Base-by-base conservation (phyloP, 495 filamentous ascomycete species). In the Neurospora sp. region DNA sequence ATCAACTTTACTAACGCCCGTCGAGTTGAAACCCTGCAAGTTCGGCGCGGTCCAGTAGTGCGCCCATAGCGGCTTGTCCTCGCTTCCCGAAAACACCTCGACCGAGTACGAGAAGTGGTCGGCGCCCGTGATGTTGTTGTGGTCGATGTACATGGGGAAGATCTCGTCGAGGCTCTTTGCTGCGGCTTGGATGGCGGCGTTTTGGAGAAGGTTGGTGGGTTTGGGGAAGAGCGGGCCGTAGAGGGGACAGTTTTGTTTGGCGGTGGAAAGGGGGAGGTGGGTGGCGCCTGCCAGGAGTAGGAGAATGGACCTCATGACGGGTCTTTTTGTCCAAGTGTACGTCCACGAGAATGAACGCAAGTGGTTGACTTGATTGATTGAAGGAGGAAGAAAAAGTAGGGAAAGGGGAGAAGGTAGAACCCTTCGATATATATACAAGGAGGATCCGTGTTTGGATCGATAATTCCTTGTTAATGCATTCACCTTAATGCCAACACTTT, bases 21-120 rank as follows among this genome's bases (percentile, higher is more conserved):
- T 79, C 3, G 80, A 77, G 70, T 82, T 82, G 71, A 84, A 71
- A 4, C 72, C 73, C 37, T 41, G 59, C 68, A 83, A 69, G 70
- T 80, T 83, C n/a, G 81, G 81, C 0, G 87, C 81, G 18, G 86
- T 86, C 77, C 83, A 84, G 76, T 85, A 79, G 71, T 83, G 83
- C 22, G 81, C 80, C 79, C 84, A 85, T 22, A 86, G 69, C 2
- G 85, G 81, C 7, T 78, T 72, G 42, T 81, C 77, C 22, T 82
- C 77, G 39, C 81, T 80, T 0, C 79, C 80, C 0, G 85, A 83
- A 73, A 86, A 88, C 5, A 88, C 75, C 40, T 84, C 82, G 18
- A 87, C 77, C 11, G 83, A 82, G 73, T 86, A 87, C 0, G 87
- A 88, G 68, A 84, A 79, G n/a, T 69, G 39, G 16, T 74, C 83